phyloP scores from a whole-genome alignment of 1,139 yeast genomes.

The Kodamaea ohmeri region DNA sequence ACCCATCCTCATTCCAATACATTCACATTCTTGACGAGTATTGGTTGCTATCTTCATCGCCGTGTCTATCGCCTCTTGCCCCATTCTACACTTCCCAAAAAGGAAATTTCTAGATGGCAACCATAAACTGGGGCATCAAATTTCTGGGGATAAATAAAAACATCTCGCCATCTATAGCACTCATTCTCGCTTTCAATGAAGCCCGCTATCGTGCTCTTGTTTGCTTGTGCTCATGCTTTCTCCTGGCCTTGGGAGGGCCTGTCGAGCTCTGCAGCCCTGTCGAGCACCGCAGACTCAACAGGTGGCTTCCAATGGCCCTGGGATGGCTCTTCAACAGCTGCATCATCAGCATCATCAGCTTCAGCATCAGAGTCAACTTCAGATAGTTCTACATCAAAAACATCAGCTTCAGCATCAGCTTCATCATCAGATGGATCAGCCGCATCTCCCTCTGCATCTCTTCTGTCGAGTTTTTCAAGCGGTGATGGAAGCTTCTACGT shows the following conservation, averaged over 20 bases:
- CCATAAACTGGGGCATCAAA: too few relatives aligned
- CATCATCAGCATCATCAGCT: background rate
- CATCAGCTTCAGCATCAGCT: slow-evolving; percentile 1
- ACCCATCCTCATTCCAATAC: background rate
- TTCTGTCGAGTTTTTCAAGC: background rate
- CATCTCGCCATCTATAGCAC: too few relatives aligned
- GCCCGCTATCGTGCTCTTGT: background rate
- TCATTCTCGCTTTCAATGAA: too few relatives aligned
- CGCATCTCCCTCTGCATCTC: slow-evolving; percentile 7
- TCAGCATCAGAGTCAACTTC: background rate
- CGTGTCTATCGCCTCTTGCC: too few relatives aligned
- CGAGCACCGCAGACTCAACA: background rate
- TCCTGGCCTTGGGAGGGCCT: slow-evolving; percentile 9
- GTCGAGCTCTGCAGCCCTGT: background rate
- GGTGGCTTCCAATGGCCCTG: slow-evolving; percentile 10
- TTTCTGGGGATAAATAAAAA: background rate
- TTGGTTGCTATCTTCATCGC: too few relatives aligned
- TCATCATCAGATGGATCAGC: slow-evolving; percentile 6
- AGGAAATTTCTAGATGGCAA: background rate
- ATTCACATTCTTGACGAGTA: too few relatives aligned
- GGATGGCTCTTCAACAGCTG: slow-evolving; percentile 8
- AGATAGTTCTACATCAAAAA: slow-evolving; percentile 3
- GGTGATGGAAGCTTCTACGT: slow-evolving; percentile 23
- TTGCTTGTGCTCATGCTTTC: slow-evolving; percentile 1
- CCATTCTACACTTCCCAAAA: background rate